Conservation (phyloP, 2,329 filamentous ascomycete species). For the Aspergillus aculeatus region DNA sequence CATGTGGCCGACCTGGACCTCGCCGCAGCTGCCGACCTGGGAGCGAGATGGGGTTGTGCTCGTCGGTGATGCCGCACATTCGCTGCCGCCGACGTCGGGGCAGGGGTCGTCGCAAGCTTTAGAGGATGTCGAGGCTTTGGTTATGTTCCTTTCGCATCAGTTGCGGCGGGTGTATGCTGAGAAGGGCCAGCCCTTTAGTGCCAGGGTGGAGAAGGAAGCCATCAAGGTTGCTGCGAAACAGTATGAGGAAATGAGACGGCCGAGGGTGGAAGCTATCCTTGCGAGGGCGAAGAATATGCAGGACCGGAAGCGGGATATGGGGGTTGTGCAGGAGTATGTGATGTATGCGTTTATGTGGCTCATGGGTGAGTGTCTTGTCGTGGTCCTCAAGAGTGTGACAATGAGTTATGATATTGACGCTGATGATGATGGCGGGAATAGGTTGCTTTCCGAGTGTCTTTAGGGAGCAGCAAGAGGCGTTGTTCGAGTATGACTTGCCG, state of each 20-base stretch:
- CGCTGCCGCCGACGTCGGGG: conserved; percentile 53
- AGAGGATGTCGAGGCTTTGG: conserved; percentile 54
- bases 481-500: conserved; percentile 28
- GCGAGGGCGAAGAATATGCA: conserved; percentile 34
- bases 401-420: background rate
- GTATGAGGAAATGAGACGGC: conserved; percentile 37
- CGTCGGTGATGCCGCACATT: conserved; percentile 59
- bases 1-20: conserved; percentile 52
- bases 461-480: conserved; percentile 12
- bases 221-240: conserved; percentile 30
- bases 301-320: conserved; percentile 35
- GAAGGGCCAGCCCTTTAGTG: background rate
- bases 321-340: conserved; percentile 34
- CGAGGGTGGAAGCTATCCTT: conserved; percentile 35
- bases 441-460: conserved; percentile 26
- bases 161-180: no score
- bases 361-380: conserved; percentile 26
- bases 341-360: conserved; percentile 42
- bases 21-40: conserved; percentile 50
- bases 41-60: conserved; percentile 50
- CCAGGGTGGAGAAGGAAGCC: conserved; percentile 15
- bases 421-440: background rate
- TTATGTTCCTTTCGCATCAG: conserved; percentile 35
- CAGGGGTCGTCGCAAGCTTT: conserved; percentile 58
- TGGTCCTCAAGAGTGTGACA: background rate